A percentile compares a stretch with the other conserved stretches of the same genome.
phyloP scores from a whole-genome alignment of 805 yeast species.

The Lipomyces mesembrius region DNA sequence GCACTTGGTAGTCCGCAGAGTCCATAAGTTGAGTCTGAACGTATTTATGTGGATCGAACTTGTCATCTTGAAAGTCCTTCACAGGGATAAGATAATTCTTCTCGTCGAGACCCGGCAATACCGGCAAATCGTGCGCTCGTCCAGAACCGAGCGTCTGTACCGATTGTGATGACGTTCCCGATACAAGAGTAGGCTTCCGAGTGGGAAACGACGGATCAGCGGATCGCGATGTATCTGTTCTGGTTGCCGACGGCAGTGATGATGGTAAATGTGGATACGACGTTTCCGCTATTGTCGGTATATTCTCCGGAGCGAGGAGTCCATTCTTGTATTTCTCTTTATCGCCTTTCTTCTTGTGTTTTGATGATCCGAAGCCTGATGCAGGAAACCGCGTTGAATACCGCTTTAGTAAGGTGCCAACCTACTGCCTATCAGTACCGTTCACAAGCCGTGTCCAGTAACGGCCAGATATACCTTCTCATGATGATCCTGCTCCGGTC shows the following conservation, averaged over 20 bases:
- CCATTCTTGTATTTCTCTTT: constrained; percentile 22
- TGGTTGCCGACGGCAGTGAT: constrained; percentile 2
- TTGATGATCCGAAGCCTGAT: background rate
- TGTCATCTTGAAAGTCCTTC: constrained; percentile 20
- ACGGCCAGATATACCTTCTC: constrained; percentile 22
- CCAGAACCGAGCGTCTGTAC: background rate
- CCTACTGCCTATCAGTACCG: constrained; percentile 15
- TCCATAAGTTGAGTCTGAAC: constrained; percentile 20
- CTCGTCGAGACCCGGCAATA: constrained; percentile 26
- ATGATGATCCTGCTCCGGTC: constrained; percentile 5
- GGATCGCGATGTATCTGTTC: background rate
- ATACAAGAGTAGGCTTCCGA: background rate
- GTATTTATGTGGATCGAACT: constrained; percentile 19
- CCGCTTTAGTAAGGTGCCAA: constrained; percentile 34
- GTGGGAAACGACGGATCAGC: background rate
- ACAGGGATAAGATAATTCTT: constrained; percentile 25
- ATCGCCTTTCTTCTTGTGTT: constrained; percentile 10
- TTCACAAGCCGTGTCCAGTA: background rate
- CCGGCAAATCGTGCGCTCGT: constrained; percentile 4
- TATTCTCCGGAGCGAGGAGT: constrained; percentile 15
- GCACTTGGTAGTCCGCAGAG: constrained; percentile 31
- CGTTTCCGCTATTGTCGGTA: constrained; percentile 10
- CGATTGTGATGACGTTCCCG: background rate
- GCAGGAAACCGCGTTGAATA: constrained; percentile 27
- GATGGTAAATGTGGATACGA: constrained; percentile 5